Evolutionary conservation across 495 filamentous ascomycete genomes (phyloP), one percentile per base, ranked within the genome.

Genomic region (Penicillium crystallinum): DNA sequence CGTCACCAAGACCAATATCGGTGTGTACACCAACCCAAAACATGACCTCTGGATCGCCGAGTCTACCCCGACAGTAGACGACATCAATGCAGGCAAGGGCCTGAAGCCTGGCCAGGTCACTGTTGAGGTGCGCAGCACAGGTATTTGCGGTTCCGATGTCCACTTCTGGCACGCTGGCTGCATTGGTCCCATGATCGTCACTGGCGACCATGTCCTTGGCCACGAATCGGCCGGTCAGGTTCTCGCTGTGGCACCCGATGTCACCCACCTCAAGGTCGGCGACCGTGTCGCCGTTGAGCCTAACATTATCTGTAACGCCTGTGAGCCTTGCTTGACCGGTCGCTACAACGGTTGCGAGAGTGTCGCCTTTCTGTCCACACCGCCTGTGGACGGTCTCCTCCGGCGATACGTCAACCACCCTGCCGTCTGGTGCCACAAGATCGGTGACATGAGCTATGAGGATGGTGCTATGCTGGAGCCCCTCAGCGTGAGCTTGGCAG

Each of bases 151-250:
- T 40, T 95, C 90, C 47, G 91, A 96, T 70, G 84, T 97, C 25
- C 91, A 96, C 73, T 97, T 97, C 79, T 95, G 90, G 91, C 90
- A 91, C 66, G 86, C 85, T 30, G 90, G 90, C 55, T 88, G 86
- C 71, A 96, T 97, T 63, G 91, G 91, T 12, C 91, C 91, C 47
- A 97, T 96, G 91, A 85, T 95, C 55, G 90, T 97, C 25, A 79
- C 78, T 47, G 85, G 81, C 57, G 85, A 89, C 64, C 91, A 96
- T 64, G 88, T 96, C 61, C 84, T 97, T 27, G 91, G 91, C 55
- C 91, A 96, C 76, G 91, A 95, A 74, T 95, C 91, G 37, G 87
- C 90, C 25, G 91, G 90, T 52, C 81, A 88, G 60, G 69, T 96
- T 46, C 77, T 96, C 55, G 86, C 90, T 7, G 86, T 85, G 35